Evolutionary conservation across 2,329 filamentous ascomycete genomes (phyloP), one percentile per base, ranked within the genome.

Genomic region (Triangularia setosa): DNA sequence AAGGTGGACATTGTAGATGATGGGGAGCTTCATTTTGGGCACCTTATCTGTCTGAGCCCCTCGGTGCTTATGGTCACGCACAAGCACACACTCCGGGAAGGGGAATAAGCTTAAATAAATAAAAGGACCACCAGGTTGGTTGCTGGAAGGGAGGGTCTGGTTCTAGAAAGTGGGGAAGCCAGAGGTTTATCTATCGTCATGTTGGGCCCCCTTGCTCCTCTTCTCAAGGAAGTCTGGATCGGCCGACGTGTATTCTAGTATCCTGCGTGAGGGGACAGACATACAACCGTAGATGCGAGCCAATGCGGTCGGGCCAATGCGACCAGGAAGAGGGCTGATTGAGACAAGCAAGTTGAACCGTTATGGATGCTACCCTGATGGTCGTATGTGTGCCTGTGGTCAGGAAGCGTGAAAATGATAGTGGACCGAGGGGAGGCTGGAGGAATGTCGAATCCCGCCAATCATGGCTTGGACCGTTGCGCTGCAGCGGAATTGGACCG

Each of bases 1-100:
- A 66, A 84, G 82, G 71, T 83, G 82, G 65, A 79, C 77, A 75
- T 84, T 85, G 73, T 83, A 83, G 64, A 81, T 79, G 72, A 83
- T 82, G 25, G 82, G 82, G 25, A 83, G 68, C 72, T 83, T 82
- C 27, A 82, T 82, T 24, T 83, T 67, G 60, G 66, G 68, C 67
- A 70, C 64, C 62, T 11, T 69, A 60, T 65, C 62, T 53, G 33
- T 23, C 23, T 55, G 52, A 25, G 21, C 23, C 52, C 52, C 25
- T 28, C 14, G 40, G 25, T 53, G 59, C 23, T 30, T 18, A 18
- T n/a, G 21, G n/a, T 52, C 8, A 35, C n/a, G 52, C n/a, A 28
- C 28, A 21, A n/a, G 16, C 9, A 33, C 35, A 23, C n/a, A 28
- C 14, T 24, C 30, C 58, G 4, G 58, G 44, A 25, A 9, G 16